Conservation (phyloP, 176 grass and related monocot species). For the Phoenix roebelenii region DNA sequence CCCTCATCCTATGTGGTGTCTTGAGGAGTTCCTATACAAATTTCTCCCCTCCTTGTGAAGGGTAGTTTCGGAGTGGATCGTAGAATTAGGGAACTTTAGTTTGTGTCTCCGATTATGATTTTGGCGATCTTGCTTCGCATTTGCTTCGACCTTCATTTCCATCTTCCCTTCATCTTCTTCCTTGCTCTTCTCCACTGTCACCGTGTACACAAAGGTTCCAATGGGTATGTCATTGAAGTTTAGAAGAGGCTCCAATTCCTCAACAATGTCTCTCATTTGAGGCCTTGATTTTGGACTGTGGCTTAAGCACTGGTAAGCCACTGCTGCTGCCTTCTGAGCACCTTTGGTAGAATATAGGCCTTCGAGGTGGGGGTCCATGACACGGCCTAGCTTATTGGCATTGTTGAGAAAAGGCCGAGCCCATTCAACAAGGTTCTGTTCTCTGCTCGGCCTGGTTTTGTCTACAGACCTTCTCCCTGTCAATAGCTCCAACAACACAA, state of each 20-base stretch:
- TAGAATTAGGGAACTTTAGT: no score
- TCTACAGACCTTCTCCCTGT: constrained; percentile 42
- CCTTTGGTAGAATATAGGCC: constrained; percentile 67
- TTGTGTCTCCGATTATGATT: no score
- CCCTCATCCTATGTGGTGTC: no score
- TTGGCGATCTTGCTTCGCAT: no score
- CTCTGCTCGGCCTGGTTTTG: constrained; percentile 28
- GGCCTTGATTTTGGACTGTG: constrained; percentile 67
- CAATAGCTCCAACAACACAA: constrained; percentile 60
- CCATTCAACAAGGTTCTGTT: constrained; percentile 74
- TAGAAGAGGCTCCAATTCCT: constrained; percentile 53
- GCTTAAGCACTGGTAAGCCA: constrained; percentile 85
- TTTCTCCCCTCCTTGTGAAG: no score
- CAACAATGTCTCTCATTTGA: constrained; percentile 61
- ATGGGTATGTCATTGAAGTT: constrained; percentile 38
- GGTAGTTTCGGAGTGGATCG: no score
- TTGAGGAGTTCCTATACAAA: no score
- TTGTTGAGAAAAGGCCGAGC: constrained; percentile 49
- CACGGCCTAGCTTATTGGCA: constrained; percentile 29
- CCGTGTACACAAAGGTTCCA: constrained; percentile 63
- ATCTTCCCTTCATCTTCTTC: constrained; percentile 21
- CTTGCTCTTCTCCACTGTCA: constrained; percentile 45
- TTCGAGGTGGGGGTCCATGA: constrained; percentile 60
- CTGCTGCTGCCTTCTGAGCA: constrained; percentile 47
- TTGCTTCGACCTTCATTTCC: constrained; percentile 16